Base-by-base conservation (phyloP, 2,329 filamentous ascomycete species). In the Allantophomopsis lycopodina region DNA sequence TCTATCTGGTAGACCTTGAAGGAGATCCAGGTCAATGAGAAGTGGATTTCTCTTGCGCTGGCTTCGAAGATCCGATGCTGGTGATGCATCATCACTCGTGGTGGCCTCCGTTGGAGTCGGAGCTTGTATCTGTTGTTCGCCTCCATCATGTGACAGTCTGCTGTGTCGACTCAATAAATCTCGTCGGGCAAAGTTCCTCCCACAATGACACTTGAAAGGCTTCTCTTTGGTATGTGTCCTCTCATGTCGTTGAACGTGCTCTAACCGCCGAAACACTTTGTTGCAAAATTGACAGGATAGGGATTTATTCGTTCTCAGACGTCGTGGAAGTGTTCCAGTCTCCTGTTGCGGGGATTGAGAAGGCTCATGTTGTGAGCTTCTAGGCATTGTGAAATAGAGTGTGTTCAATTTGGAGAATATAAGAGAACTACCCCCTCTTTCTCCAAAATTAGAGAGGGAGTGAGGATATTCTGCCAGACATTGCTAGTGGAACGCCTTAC, bases 151-250 rank as follows among this genome's bases (percentile, higher is more conserved):
- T 50, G 76, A 72, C 48, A 77, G 69, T 59, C 76, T 77, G 59
- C 76, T 71, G 59, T 78, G 73, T 46, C 73, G 66, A 45, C 75
- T 71, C 48, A 78, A 65, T 44, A 78, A 66, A 55, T 77, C 73
- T 48, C 72, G 65, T 60, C 73, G 62, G 52, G 72, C 71, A 59
- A 77, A 78, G 2, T 67, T 73, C 59, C 76, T 76, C 37, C 73
- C 72, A 57, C 73, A 78, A 33, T 68, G 62, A 49, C 73, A 78
- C 38, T 68, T 65, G 52, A 77, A 78, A 7, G 73, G 73, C 55
- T 77, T 77, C 58, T 77, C 73, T 51, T 77, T 77, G 48, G 73
- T 78, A 57, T 78, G 73, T 28, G 72, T 76, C 46, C 73, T 66
- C 56, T 76, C 72, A 55, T 78, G 73, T 53, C 73, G 65, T 56